phyloP scores from a whole-genome alignment of 352 stramenopile genomes.

The Lagenidium sp. region DNA sequence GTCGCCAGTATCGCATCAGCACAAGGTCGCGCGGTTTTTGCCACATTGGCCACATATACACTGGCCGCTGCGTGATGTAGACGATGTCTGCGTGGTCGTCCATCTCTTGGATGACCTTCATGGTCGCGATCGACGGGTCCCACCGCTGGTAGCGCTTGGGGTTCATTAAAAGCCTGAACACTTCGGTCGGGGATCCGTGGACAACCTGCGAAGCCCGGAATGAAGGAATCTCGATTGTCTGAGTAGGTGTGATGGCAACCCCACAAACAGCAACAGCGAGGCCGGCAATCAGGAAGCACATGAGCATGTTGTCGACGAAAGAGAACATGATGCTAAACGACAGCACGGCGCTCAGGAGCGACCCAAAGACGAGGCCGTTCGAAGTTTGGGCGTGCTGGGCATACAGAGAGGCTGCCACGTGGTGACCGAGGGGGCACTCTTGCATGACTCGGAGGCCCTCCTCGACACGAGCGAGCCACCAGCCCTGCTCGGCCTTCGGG shows the following conservation, averaged over 20 bases:
- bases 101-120: conserved; percentile 79
- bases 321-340: conserved; percentile 86
- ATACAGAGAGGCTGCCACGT: conserved; percentile 67
- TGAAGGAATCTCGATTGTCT: conserved; percentile 72
- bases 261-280: conserved; percentile 58
- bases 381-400: conserved; percentile 72
- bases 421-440: conserved; percentile 74
- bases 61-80: conserved; percentile 80
- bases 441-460: conserved; percentile 81
- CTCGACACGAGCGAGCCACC: conserved; percentile 79
- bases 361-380: conserved; percentile 67
- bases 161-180: conserved; percentile 84
- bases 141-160: conserved; percentile 73
- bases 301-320: conserved; percentile 73
- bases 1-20: conserved; percentile 84
- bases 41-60: conserved; percentile 80
- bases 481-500: conserved; percentile 72
- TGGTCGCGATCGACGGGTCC: conserved; percentile 68
- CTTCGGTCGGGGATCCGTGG: conserved; percentile 72
- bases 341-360: conserved; percentile 47
- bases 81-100: conserved; percentile 87
- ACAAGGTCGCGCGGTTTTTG: conserved; percentile 81
- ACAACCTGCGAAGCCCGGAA: conserved; percentile 81
- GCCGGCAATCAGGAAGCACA: conserved; percentile 64
- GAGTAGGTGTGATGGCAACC: conserved; percentile 55